Evolutionary conservation across 805 yeast genomes (phyloP), one percentile per base, ranked within the genome.

Genomic region (Priceomyces carsonii): DNA sequence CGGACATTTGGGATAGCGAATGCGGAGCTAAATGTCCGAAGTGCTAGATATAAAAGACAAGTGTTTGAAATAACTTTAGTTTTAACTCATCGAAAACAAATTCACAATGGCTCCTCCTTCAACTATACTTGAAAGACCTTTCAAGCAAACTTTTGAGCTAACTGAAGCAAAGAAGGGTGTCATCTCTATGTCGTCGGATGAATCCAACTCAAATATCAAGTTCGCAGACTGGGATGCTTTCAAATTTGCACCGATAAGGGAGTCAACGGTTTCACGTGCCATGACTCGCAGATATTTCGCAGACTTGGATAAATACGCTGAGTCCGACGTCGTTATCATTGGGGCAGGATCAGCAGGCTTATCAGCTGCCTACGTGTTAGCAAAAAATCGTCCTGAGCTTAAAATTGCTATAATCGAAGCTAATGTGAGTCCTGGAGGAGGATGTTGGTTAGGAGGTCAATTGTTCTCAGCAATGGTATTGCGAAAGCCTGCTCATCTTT

Each of bases 271-370:
- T 21, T 80, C 89, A 6, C 73, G 90, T 42, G 91, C 90, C 21
- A 83, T 83, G 90, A 82, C 89, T 27, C 68, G 66, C 40, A 75
- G 90, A 45, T 83, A 83, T 63, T 83, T 82, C 55, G 73, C 75
- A 23, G 90, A 83, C 53, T 59, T 83, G 51, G 85, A 83, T 67
- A 80, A 77, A 57, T 81, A 76, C 56, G 81, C 89, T 15, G 89
- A 82, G 50, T 73, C 84, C 8, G 91, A 83, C 51, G 74, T 83
- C 30, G 84, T 83, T 28, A 79, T 83, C 50, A 75, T 83, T 40
- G 91, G 91, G 39, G 89, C 88, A 18, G 89, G 90, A 25, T 80
- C 86, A 17, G 79, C 86, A 27, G 90, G 90, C 28, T 67, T 83
- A 40, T 75, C 84, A 36, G 85, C 88, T 18, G 90, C 89, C n/a